Percentiles rank a stretch among this genome's conserved stretches.
Conservation (phyloP, 306 rosid genomes). For the Vachellia pachyceras region DNA sequence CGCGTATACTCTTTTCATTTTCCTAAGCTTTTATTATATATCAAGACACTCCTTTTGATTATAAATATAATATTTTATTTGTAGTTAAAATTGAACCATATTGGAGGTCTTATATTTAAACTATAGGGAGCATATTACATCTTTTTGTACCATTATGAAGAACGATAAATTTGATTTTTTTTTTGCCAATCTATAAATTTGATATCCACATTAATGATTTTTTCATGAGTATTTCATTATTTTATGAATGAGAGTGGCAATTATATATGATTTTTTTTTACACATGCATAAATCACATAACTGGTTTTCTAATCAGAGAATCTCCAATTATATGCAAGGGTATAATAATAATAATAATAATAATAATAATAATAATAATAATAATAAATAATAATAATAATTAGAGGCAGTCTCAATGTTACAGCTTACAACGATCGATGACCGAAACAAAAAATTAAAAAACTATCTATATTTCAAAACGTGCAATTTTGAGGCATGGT, state of each 20-base stretch:
- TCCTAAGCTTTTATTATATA: neutral
- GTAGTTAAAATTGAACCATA: too few species aligned
- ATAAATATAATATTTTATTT: too few species aligned
- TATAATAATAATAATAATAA: neutral
- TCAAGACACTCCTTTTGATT: too few species aligned
- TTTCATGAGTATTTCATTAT: neutral
- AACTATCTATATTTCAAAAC: neutral
- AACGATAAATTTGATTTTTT: neutral
- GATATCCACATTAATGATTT: neutral
- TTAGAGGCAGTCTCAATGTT: constrained; percentile 14
- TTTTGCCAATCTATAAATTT: too few species aligned
- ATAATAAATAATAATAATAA: too few species aligned
- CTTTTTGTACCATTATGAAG: neutral
- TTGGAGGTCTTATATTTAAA: too few species aligned
- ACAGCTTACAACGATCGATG: neutral
- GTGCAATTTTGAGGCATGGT: neutral
- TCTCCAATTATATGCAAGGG: neutral
- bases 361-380: too few species aligned
- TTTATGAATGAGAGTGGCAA: neutral
- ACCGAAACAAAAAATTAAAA: neutral
- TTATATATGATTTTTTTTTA: neutral
- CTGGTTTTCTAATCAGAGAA: neutral
- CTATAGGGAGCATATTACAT: too few species aligned
- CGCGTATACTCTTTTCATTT: neutral
- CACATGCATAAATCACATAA: neutral